Conservation (phyloP, 768 basidiomycete genomes). For the Flagelloscypha sp. region DNA sequence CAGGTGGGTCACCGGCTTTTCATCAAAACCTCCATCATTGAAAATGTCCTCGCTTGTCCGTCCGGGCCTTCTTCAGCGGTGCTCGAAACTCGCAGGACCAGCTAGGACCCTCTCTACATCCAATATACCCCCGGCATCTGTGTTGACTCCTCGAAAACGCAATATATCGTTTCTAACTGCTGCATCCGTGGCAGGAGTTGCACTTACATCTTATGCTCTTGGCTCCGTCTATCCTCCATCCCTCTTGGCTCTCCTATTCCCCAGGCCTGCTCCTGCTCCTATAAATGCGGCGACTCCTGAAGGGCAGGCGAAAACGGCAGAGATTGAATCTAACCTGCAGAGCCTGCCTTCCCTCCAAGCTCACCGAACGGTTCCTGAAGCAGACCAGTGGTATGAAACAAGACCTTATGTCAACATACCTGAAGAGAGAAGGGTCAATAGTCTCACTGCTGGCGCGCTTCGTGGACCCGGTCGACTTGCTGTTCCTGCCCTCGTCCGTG, state of each 20-base stretch:
- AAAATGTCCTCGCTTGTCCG: too few relatives aligned
- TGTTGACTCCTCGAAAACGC: too few relatives aligned
- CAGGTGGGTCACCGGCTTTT: too few relatives aligned
- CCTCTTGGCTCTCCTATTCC: conserved; percentile 60
- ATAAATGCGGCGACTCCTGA: conserved; percentile 41
- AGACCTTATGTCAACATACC: conserved; percentile 68
- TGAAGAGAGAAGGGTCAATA: conserved; percentile 70
- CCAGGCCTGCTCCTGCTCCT: conserved; percentile 69
- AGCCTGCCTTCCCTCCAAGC: conserved; percentile 48
- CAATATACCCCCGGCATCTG: too few relatives aligned
- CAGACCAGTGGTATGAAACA: conserved; percentile 64
- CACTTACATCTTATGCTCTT: conserved; percentile 28
- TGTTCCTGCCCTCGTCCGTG: conserved; percentile 67
- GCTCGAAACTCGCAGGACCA: too few relatives aligned
- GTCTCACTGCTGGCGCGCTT: conserved; percentile 77
- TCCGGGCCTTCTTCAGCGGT: too few relatives aligned
- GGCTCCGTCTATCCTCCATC: conserved; percentile 70
- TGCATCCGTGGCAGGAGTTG: conserved; percentile 13
- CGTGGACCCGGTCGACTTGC: conserved; percentile 84
- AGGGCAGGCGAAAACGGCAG: conserved; percentile 45
- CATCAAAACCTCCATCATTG: too few relatives aligned
- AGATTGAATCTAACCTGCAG: conserved; percentile 64
- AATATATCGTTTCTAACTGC: too few relatives aligned
- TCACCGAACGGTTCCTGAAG: conserved; percentile 40
- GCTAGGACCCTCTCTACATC: too few relatives aligned